phyloP scores from a whole-genome alignment of 352 stramenopile genomes.

The Pythium brassicae region DNA sequence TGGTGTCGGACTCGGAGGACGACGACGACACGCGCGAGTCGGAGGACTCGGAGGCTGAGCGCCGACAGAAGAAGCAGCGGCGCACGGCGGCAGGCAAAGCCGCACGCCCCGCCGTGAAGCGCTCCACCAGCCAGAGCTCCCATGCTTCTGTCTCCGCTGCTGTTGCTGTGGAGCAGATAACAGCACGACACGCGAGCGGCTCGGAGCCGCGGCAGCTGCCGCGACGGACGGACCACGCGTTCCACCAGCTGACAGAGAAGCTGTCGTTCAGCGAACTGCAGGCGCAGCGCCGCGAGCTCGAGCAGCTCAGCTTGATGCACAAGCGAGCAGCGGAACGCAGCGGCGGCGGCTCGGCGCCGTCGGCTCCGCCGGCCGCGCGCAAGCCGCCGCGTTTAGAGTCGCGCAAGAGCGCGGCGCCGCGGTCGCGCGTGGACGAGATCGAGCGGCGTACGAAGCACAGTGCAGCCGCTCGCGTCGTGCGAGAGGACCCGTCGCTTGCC shows the following conservation, averaged over 20 bases:
- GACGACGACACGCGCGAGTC: neutral
- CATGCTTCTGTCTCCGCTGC: neutral
- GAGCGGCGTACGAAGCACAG: slow-evolving; percentile 3
- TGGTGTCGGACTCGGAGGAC: slow-evolving; percentile 7
- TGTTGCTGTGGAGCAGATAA: neutral
- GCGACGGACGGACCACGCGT: slow-evolving; percentile 3
- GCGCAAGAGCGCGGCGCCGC: slow-evolving; percentile 6
- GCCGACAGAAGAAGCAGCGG: slow-evolving; percentile 7
- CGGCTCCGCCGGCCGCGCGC: neutral
- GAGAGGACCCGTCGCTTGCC: neutral
- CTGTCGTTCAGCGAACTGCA: slow-evolving; percentile 20
- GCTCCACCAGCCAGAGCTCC: neutral
- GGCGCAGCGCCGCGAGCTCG: slow-evolving; percentile 12
- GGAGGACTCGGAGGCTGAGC: neutral
- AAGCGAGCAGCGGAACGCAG: slow-evolving; percentile 9
- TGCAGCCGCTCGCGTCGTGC: neutral
- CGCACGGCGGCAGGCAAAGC: neutral
- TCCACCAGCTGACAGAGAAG: slow-evolving; percentile 10
- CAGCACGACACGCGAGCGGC: neutral
- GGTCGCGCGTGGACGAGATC: slow-evolving; percentile 14
- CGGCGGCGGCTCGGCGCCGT: neutral
- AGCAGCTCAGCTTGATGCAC: slow-evolving; percentile 23
- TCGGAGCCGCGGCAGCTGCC: neutral
- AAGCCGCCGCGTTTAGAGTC: slow-evolving; percentile 9
- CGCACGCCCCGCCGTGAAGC: neutral